Evolutionary conservation across 176 grass and related monocot genomes (phyloP).

Genomic region (Coix lacrymajobi): DNA sequence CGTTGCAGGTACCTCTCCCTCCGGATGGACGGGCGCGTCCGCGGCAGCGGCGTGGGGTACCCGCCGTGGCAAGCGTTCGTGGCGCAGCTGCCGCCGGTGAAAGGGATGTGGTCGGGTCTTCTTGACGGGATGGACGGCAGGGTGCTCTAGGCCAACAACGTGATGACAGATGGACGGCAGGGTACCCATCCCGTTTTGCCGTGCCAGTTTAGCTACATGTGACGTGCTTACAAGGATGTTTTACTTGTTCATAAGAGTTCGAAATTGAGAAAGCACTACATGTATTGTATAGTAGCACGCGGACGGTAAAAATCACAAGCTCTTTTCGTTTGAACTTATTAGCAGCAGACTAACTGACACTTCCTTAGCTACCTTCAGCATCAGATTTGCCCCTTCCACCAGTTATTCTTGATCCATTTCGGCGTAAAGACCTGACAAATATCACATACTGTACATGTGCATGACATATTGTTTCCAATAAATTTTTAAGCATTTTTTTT

Average conservation of each 20-base stretch:
- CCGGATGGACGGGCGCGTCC: slow-evolving; percentile 88
- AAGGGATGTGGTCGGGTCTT: slow-evolving; percentile 83
- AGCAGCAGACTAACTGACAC: too few relatives aligned
- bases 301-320: too few relatives aligned
- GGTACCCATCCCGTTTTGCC: neutral
- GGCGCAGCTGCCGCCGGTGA: slow-evolving; percentile 81
- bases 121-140: slow-evolving; percentile 97
- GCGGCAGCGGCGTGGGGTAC: slow-evolving; percentile 86
- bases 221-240: neutral
- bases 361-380: too few relatives aligned
- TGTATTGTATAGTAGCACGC: neutral
- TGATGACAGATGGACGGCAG: neutral
- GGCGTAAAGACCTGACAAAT: too few relatives aligned
- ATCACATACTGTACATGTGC: too few relatives aligned
- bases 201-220: neutral
- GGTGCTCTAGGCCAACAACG: slow-evolving; percentile 43
- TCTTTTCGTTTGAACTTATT: too few relatives aligned
- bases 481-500: too few relatives aligned
- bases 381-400: too few relatives aligned
- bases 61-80: slow-evolving; percentile 95
- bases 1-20: slow-evolving; percentile 69
- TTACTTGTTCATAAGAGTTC: neutral
- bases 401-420: too few relatives aligned
- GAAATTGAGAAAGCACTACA: neutral
- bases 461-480: too few relatives aligned